phyloP scores from a whole-genome alignment of 768 basidiomycete genomes.

The Amanita pallidorosea region DNA sequence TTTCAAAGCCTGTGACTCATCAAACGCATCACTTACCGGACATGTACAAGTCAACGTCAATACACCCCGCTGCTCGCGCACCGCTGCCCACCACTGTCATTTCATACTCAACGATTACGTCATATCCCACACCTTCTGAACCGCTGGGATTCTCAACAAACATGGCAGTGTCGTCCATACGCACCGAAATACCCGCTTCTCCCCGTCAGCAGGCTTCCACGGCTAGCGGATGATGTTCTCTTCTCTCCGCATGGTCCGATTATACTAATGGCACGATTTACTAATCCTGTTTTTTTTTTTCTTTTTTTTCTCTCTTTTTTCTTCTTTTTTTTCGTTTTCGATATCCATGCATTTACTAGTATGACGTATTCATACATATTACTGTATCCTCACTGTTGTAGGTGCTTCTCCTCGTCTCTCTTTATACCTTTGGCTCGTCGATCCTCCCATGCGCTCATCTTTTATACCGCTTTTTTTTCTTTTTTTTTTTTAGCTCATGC shows the following conservation, averaged over 20 bases:
- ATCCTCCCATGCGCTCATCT: neutral
- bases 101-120: neutral
- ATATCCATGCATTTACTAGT: neutral
- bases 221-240: neutral
- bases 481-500: neutral
- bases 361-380: neutral
- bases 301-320: neutral
- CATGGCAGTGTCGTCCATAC: constrained; percentile 34
- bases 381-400: neutral
- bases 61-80: neutral
- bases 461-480: neutral
- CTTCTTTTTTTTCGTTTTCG: neutral
- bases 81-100: neutral
- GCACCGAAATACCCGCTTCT: constrained; percentile 29
- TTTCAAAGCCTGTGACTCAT: neutral
- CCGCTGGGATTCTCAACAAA: constrained; percentile 22
- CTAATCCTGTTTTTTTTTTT: neutral
- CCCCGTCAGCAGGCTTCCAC: constrained; percentile 7
- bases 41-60: neutral
- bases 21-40: neutral
- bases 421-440: neutral
- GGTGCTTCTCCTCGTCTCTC: neutral
- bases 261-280: too few relatives aligned
- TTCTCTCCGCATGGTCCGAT: too few relatives aligned
- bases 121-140: constrained; percentile 11